Base-by-base conservation (phyloP, 2,329 filamentous ascomycete species). In the Penicillium sp. region DNA sequence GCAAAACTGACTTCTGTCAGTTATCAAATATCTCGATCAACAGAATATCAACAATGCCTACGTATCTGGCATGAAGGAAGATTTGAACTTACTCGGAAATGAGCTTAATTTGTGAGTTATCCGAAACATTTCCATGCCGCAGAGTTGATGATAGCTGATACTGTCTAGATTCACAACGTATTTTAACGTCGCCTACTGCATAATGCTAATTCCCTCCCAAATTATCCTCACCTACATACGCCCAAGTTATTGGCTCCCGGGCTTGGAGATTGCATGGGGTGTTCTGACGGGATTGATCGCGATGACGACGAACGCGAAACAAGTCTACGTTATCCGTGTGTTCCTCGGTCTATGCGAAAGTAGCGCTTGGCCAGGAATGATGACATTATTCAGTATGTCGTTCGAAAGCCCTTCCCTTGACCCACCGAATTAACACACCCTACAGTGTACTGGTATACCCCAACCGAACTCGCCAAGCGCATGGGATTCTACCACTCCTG, bases 131-230 rank as follows among this genome's bases (percentile, higher is more conserved):
- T 10, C 2, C 21, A 31, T 27, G 15, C 25, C 9, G 11, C 19
- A 21, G 4, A 9, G 4, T 27, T 10, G 11, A 2, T 10, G 0
- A 43, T 34, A 6, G 19, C 56, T 64, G 3, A 64, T 31, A 8
- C 3, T 23, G 6, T 2, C 19, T 11, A 71, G 69, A 59, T 76
- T 76, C 60, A 75, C 72, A 1, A 76, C 75, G 5, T 73, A 72
- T 40, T 75, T 76, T 56, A 77, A 75, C 53, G 69, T 72, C 19
- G 72, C 71, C 1, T 77, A 77, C 58, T 73, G 72, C 50, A 60
- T 76, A 11, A 75, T 74, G 67, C 65, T 75, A 10, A 73, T 77
- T 11, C 75, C 75, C 2, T 73, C 72, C 0, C 73, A 77, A 62
- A 62, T 77, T 38, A 73, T 77, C 53, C 60, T 77, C 55, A 75